A percentile compares a stretch with the other conserved stretches of the same genome.
Evolutionary conservation across 2,329 filamentous ascomycete species (phyloP).

Genomic region (Colletotrichum lindemuthianum): DNA sequence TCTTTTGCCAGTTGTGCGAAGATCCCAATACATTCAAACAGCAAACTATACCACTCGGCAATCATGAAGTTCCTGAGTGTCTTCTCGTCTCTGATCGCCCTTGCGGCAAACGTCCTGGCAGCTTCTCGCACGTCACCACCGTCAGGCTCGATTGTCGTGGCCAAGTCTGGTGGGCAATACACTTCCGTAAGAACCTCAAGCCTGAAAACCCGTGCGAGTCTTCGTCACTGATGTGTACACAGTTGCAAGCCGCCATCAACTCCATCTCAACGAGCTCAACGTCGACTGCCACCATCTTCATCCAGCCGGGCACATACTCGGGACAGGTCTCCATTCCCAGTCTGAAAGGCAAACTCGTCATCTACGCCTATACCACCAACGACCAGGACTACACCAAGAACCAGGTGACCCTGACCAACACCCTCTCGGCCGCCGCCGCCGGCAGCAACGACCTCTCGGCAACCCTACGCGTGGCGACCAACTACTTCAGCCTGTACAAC

Average conservation of each 20-base stretch:
- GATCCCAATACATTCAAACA: neutral
- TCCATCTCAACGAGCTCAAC: constrained; percentile 63
- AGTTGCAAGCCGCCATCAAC: constrained; percentile 66
- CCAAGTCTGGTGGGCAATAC: constrained; percentile 45
- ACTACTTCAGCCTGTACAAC: constrained; percentile 70
- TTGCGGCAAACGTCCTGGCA: constrained; percentile 38
- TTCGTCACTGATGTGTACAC: constrained; percentile 35
- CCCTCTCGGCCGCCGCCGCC: constrained; percentile 52
- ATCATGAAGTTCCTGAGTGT: constrained; percentile 21
- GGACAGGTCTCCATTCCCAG: constrained; percentile 66
- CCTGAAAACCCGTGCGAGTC: neutral
- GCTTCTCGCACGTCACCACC: constrained; percentile 52
- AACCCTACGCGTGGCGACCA: constrained; percentile 56
- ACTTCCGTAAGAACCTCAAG: constrained; percentile 11
- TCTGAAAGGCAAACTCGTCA: constrained; percentile 60
- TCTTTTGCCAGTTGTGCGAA: neutral
- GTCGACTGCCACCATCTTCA: constrained; percentile 68
- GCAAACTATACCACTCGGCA: neutral
- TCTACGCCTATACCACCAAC: constrained; percentile 68
- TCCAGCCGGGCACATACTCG: constrained; percentile 72
- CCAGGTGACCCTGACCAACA: constrained; percentile 60
- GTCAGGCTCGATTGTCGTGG: constrained; percentile 60
- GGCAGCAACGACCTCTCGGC: constrained; percentile 64
- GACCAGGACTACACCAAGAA: constrained; percentile 64
- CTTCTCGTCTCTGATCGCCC: constrained; percentile 5